These are phyloP conservation scores for Paramarasmius palmivorus DNA, from an alignment of 1,284 basidiomycete species.

Conservation along the genomic window DNA sequence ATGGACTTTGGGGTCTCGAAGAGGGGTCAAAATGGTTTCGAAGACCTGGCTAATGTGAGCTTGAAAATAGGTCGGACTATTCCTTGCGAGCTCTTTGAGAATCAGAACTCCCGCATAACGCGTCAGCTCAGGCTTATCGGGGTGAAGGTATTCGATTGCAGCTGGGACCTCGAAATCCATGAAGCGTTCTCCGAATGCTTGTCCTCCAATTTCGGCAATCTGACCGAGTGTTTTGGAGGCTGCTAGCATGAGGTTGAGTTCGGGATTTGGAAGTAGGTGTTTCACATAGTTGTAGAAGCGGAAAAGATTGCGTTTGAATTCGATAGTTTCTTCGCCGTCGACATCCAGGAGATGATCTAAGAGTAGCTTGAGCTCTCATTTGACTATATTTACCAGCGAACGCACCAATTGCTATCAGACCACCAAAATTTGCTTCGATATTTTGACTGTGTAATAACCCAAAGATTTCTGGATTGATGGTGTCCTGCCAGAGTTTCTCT, in stretches of 20 bases:
- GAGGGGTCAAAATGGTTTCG: conserved; percentile 87
- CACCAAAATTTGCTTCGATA: conserved; percentile 76
- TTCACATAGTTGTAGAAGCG: conserved; percentile 93
- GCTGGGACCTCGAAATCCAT: conserved; percentile 85
- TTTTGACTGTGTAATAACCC: conserved; percentile 83
- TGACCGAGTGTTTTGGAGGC: conserved; percentile 85
- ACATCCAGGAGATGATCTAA: conserved; percentile 71
- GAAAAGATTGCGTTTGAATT: conserved; percentile 76
- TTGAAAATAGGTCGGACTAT: conserved; percentile 85
- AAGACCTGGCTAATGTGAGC: conserved; percentile 85
- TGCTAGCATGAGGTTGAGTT: conserved; percentile 86
- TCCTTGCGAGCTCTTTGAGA: conserved; percentile 86
- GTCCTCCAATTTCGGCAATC: conserved; percentile 80
- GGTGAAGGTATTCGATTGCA: conserved; percentile 78
- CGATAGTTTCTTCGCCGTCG: conserved; percentile 74
- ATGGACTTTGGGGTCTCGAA: conserved; percentile 83
- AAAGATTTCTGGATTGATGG: conserved; percentile 77
- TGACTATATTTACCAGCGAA: conserved; percentile 19
- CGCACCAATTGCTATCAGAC: conserved; percentile 80
- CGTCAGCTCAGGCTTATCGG: conserved; percentile 73
- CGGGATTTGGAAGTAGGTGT: conserved; percentile 78
- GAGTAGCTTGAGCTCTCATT: conserved; percentile 18
- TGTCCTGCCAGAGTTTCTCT: conserved; percentile 80
- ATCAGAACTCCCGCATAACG: conserved; percentile 87
- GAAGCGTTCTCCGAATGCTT: conserved; percentile 82